Conservation (phyloP, 2,329 filamentous ascomycete species). For the Monosporascus cannonballus region DNA sequence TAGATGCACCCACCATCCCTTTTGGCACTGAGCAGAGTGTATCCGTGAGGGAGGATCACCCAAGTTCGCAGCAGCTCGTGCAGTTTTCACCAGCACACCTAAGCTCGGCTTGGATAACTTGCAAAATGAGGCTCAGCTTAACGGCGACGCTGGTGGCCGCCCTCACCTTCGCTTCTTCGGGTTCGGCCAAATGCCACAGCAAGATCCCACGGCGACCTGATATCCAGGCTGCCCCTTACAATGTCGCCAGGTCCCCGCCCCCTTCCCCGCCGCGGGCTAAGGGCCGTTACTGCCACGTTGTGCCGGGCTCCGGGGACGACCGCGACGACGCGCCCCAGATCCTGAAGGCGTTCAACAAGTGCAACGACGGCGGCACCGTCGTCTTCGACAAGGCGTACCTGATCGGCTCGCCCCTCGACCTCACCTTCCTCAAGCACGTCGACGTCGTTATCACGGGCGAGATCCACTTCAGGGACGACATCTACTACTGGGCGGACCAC, state of each 20-base stretch:
- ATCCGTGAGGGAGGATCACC: neutral
- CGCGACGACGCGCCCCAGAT: slow-evolving; percentile 32
- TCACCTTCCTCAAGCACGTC: slow-evolving; percentile 58
- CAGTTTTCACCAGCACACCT: neutral
- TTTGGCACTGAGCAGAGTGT: too few relatives aligned
- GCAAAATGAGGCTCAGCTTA: neutral
- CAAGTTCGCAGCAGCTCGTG: neutral
- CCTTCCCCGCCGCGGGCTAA: slow-evolving; percentile 7
- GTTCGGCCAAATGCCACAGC: neutral
- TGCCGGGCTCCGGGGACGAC: slow-evolving; percentile 3
- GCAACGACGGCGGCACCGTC: slow-evolving; percentile 58
- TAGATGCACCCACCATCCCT: too few relatives aligned
- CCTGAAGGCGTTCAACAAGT: slow-evolving; percentile 46
- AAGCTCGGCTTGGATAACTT: neutral
- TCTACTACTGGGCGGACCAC: slow-evolving; percentile 62
- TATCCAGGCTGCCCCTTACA: slow-evolving; percentile 9
- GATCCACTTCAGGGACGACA: slow-evolving; percentile 59
- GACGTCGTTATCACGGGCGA: slow-evolving; percentile 53
- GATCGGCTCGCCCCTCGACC: slow-evolving; percentile 57
- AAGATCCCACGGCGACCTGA: slow-evolving; percentile 10
- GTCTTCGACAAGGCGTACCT: slow-evolving; percentile 55
- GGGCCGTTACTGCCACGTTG: slow-evolving; percentile 11
- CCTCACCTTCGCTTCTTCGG: slow-evolving; percentile 1
- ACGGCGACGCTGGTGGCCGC: neutral
- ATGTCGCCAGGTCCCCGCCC: slow-evolving; percentile 5